Percentiles rank a stretch among this genome's conserved stretches.
phyloP scores from a whole-genome alignment of 768 basidiomycete genomes.

The Imleria badia region DNA sequence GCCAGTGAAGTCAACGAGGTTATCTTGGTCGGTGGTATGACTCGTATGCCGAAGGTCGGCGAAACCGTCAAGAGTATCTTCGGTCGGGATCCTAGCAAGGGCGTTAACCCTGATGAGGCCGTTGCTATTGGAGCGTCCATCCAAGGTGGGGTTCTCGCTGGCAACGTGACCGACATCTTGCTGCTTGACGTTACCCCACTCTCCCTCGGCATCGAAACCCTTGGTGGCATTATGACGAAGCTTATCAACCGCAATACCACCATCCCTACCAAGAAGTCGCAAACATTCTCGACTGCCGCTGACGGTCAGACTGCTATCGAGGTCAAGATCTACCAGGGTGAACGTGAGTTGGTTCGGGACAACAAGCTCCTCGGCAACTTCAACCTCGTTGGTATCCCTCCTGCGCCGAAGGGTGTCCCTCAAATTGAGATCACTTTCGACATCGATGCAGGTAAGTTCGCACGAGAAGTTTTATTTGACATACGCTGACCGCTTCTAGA shows the following conservation, averaged over 20 bases:
- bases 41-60: constrained; percentile 92
- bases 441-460: constrained; percentile 81
- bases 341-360: constrained; percentile 97
- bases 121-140: constrained; percentile 98
- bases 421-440: constrained; percentile 91
- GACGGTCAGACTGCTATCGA: constrained; percentile 99
- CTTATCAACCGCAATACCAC: constrained; percentile 98
- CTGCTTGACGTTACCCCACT: constrained; percentile 95
- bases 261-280: constrained; percentile 99
- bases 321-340: constrained; percentile 99
- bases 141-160: constrained; percentile 96
- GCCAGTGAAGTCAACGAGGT: constrained; percentile 93
- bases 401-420: constrained; percentile 71
- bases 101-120: constrained; percentile 99
- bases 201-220: constrained; percentile 94
- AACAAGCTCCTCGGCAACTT: constrained; percentile 99
- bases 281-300: constrained; percentile 97
- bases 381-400: constrained; percentile 97
- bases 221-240: constrained; percentile 99
- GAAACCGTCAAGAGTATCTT: constrained; percentile 89
- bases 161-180: constrained; percentile 93
- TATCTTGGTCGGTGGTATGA: constrained; percentile 98
- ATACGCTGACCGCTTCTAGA: constrained; percentile 40
- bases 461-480: background rate
- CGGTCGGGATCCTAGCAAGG: constrained; percentile 96